A percentile compares a stretch with the other conserved stretches of the same genome.
Conservation (phyloP, 305 asterid species). For the Fraxinus velutina region DNA sequence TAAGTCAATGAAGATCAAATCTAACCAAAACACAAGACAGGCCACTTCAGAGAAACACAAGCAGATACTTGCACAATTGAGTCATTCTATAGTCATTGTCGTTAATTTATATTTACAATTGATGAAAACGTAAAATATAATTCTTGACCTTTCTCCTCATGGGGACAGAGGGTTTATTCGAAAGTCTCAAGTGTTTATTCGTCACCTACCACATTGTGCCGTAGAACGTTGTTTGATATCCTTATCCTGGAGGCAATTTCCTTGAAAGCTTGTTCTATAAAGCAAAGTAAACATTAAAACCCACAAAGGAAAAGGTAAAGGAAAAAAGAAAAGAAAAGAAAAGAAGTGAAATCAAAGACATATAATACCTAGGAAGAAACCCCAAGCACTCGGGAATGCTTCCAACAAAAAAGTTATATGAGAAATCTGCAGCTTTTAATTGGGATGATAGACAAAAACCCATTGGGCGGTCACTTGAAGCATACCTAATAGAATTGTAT, state of each 20-base stretch:
- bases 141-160: not conserved
- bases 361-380: slow-evolving; percentile 53
- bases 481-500: slow-evolving; percentile 46
- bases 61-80: not conserved
- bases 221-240: slow-evolving; percentile 68
- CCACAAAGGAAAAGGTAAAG: not conserved
- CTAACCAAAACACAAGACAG: not conserved
- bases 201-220: slow-evolving; percentile 63
- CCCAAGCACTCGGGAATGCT: slow-evolving; percentile 76
- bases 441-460: slow-evolving; percentile 72
- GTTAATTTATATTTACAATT: not conserved
- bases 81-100: not conserved
- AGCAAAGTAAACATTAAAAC: slow-evolving; percentile 14
- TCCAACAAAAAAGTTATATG: slow-evolving; percentile 74
- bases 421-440: slow-evolving; percentile 70
- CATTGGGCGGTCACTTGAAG: slow-evolving; percentile 40
- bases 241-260: slow-evolving; percentile 75
- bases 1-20: not conserved
- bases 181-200: not conserved
- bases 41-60: not conserved
- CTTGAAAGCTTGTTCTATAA: slow-evolving; percentile 67
- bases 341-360: not conserved
- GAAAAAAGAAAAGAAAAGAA: not conserved
- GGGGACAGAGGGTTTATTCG: not conserved
- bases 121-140: not conserved